Evolutionary conservation across 2,329 filamentous ascomycete species (phyloP).

Genomic region (Scleromitrula shiraiana): DNA sequence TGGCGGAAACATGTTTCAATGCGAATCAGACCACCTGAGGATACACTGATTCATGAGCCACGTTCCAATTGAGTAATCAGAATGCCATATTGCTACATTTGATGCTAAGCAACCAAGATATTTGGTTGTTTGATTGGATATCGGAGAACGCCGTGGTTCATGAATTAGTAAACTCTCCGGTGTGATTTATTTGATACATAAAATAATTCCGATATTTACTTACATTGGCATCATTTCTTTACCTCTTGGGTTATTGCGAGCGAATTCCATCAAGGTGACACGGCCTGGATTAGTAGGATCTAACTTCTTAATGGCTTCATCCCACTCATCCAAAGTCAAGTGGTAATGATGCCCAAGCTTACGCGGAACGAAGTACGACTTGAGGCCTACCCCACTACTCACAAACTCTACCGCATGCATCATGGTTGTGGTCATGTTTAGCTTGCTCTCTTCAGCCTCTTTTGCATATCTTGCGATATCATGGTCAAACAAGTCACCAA

Average conservation of each 20-base stretch:
- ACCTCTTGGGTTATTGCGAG: not conserved
- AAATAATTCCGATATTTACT: too few relatives aligned
- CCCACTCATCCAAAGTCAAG: not conserved
- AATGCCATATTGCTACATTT: too few relatives aligned
- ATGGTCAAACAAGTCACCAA: not conserved
- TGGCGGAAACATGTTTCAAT: too few relatives aligned
- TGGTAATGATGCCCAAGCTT: not conserved
- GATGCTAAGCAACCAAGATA: too few relatives aligned
- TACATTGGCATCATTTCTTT: not conserved
- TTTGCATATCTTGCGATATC: not conserved
- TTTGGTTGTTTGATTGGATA: too few relatives aligned
- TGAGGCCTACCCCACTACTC: not conserved
- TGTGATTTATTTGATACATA: too few relatives aligned
- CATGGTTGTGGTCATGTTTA: not conserved
- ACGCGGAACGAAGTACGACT: not conserved
- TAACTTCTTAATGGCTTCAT: not conserved
- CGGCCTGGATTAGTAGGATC: not conserved
- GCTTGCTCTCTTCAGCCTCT: not conserved
- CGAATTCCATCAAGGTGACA: not conserved
- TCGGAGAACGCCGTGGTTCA: too few relatives aligned
- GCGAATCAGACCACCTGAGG: too few relatives aligned
- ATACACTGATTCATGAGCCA: too few relatives aligned
- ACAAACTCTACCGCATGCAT: not conserved
- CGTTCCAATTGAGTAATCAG: too few relatives aligned
- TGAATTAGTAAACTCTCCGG: too few relatives aligned